Conservation (phyloP, 1,284 basidiomycete genomes). For the Tilletia setariae region DNA sequence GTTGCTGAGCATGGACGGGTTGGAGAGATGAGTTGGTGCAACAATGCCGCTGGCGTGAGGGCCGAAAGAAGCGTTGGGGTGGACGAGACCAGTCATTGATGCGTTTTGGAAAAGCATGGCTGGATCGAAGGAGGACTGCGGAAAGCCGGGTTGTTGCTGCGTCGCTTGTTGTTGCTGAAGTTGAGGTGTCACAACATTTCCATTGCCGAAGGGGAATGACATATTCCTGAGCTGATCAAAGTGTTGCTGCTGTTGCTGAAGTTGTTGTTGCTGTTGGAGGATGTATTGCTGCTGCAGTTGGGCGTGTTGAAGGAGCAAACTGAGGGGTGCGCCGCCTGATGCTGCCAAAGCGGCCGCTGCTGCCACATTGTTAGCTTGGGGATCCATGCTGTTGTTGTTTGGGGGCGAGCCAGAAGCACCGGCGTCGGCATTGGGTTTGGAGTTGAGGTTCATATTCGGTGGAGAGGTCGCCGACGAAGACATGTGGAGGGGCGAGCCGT, state of each 20-base stretch:
- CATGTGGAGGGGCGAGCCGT: slow-evolving; percentile 25
- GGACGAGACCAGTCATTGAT: neutral
- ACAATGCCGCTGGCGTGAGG: neutral
- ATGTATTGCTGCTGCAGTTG: slow-evolving; percentile 14
- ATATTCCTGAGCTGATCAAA: neutral
- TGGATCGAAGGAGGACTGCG: slow-evolving; percentile 13
- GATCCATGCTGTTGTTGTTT: slow-evolving; percentile 20
- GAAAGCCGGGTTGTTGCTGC: slow-evolving; percentile 7
- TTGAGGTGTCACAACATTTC: neutral
- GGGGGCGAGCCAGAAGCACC: neutral
- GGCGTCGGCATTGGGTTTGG: slow-evolving; percentile 18
- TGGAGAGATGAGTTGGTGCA: slow-evolving; percentile 12
- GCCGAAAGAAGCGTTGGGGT: neutral
- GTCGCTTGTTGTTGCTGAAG: slow-evolving; percentile 15
- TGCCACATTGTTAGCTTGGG: slow-evolving; percentile 25
- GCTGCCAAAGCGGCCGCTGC: slow-evolving; percentile 19
- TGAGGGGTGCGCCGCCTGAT: slow-evolving; percentile 17
- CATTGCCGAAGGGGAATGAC: neutral
- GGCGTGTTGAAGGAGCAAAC: slow-evolving; percentile 13
- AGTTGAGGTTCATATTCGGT: slow-evolving; percentile 25
- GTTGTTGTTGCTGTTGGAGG: slow-evolving; percentile 15
- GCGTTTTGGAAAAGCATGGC: slow-evolving; percentile 10
- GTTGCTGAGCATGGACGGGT: slow-evolving; percentile 40
- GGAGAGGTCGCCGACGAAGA: neutral
- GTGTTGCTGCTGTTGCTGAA: slow-evolving; percentile 17